Percentiles rank a stretch among this genome's conserved stretches.
These are phyloP conservation scores for Scenedesmus sp. DNA, from an alignment of 163 green algal species.

Conservation along the genomic window DNA sequence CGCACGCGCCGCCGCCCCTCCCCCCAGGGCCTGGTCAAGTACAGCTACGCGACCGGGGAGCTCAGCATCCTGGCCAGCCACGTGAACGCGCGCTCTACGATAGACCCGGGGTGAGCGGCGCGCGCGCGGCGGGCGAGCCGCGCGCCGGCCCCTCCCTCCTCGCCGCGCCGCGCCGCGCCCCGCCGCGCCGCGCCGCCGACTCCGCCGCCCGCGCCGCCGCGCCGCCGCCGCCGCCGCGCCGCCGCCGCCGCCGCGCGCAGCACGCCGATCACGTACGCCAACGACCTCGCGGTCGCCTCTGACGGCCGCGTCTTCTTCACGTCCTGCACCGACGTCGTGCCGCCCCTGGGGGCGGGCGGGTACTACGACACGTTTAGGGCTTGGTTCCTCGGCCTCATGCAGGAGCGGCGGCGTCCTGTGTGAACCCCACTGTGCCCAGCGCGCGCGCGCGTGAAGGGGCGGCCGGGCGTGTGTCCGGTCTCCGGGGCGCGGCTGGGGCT, in stretches of 20 bases:
- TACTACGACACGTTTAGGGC: constrained; percentile 37
- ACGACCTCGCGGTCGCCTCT: constrained; percentile 43
- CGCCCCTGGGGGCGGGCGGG: background rate
- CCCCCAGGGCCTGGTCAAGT: constrained; percentile 1
- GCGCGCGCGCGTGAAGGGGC: constrained; percentile 51
- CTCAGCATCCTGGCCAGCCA: constrained; percentile 27
- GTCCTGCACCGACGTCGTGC: constrained; percentile 28
- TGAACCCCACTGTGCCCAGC: background rate
- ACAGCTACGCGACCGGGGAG: background rate
- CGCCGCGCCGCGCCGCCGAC: no score
- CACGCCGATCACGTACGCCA: constrained; percentile 38
- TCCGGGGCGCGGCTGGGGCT: no score
- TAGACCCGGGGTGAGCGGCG: background rate
- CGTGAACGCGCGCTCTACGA: constrained; percentile 10
- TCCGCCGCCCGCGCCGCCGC: no score
- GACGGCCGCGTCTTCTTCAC: constrained; percentile 45
- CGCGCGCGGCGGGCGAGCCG: no score
- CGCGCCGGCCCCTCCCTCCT: no score
- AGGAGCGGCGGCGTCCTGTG: background rate
- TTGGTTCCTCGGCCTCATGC: constrained; percentile 14
- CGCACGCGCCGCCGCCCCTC: no score
- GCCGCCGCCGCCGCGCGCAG: constrained; percentile 4
- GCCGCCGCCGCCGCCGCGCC: no score
- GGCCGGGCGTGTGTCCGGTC: no score
- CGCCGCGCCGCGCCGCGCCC: no score